These are phyloP conservation scores for Phytophthora fragariae DNA, from an alignment of 352 stramenopile species.

Conservation along the genomic window DNA sequence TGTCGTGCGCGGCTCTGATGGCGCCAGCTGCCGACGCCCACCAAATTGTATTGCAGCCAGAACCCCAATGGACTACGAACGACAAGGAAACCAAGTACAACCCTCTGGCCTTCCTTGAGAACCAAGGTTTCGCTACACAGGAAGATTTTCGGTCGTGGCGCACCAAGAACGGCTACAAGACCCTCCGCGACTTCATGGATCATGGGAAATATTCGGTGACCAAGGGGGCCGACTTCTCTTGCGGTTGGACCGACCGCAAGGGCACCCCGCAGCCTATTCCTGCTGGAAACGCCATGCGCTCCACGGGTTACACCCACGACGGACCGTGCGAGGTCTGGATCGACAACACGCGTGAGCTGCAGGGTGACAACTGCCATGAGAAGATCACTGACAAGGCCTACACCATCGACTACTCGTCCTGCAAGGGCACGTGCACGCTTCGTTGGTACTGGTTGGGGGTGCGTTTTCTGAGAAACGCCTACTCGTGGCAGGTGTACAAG, in stretches of 20 bases:
- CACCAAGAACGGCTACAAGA: slow-evolving; percentile 46
- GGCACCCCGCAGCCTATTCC: slow-evolving; percentile 45
- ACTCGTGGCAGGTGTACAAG: slow-evolving; percentile 56
- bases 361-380: slow-evolving; percentile 36
- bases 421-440: slow-evolving; percentile 6
- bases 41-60: slow-evolving; percentile 44
- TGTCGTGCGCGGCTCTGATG: slow-evolving; percentile 30
- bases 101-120: slow-evolving; percentile 55
- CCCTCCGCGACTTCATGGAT: slow-evolving; percentile 50
- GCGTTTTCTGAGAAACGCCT: slow-evolving; percentile 45
- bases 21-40: slow-evolving; percentile 35
- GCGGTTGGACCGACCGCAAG: slow-evolving; percentile 36
- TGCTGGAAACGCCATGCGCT: slow-evolving; percentile 35
- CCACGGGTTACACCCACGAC: slow-evolving; percentile 55
- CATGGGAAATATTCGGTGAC: slow-evolving; percentile 36
- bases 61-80: slow-evolving; percentile 44
- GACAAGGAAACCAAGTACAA: slow-evolving; percentile 45
- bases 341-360: slow-evolving; percentile 37
- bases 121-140: slow-evolving; percentile 46
- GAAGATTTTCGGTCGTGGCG: slow-evolving; percentile 48
- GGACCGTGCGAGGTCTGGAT: slow-evolving; percentile 53
- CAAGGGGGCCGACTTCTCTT: slow-evolving; percentile 38
- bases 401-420: slow-evolving; percentile 24
- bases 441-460: slow-evolving; percentile 22
- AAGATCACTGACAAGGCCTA: slow-evolving; percentile 31